Evolutionary conservation across 2,329 filamentous ascomycete species (phyloP), one percentile per base, ranked within the genome.

Genomic region (Orbilia quercus): DNA sequence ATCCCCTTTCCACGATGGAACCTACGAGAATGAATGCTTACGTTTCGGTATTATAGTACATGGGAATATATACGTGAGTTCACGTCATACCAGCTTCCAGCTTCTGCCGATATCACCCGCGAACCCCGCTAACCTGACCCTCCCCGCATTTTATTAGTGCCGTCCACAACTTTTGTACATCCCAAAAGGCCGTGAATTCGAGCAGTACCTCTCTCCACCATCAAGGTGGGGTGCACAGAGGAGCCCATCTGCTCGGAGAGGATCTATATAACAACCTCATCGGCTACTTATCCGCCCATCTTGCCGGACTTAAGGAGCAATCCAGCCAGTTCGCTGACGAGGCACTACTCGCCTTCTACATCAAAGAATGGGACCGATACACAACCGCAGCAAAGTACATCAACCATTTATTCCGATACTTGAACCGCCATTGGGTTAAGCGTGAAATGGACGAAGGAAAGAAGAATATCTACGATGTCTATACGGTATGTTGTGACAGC

Each of bases 351-450:
- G 85, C 86, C 18, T 98, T 94, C 82, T 99, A 99, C 81, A 99
- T 98, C 81, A 88, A 90, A 79, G 93, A 99, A 84, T 99, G 95
- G 95, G 89, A 90, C 76, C 88, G 95, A 74, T 99, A 97, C 82
- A 99, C 95, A 1, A 91, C 91, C 12, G 94, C 95, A 0, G 95
- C 93, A 71, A 96, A 96, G 81, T 99, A 96, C 82, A 95, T 97
- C 80, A 96, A 99, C 81, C 94, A 99, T 80, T 84, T 99, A 6
- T 99, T 99, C 84, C 85, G 90, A 60, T 99, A 99, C 80, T 87
- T 99, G 23, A 99, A 99, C 80, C 88, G 95, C 28, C 95, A 99
- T 82, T 99, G 96, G 95, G 95, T 99, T 1, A 99, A 97, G 85
- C 87, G 95, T 28, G 95, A 99, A 82, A 96, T 99, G 82, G 95